phyloP scores from a whole-genome alignment of 352 stramenopile species.

The Globisporangium okanoganense region DNA sequence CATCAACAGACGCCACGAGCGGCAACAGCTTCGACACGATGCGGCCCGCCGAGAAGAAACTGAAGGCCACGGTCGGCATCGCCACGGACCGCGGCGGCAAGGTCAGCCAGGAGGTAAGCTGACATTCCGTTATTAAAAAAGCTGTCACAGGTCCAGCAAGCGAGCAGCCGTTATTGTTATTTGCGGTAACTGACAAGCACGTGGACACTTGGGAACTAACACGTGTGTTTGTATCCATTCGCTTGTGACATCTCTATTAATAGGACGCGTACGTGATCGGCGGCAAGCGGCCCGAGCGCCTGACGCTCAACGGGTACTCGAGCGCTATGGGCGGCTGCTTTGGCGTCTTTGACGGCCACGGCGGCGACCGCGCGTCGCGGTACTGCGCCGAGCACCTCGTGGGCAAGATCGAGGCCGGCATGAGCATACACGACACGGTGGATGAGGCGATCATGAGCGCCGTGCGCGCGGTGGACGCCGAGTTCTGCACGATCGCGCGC shows the following conservation, averaged over 20 bases:
- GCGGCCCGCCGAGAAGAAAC: conserved; percentile 29
- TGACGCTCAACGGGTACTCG: conserved; percentile 80
- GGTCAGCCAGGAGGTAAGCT: conserved; percentile 72
- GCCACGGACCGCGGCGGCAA: conserved; percentile 71
- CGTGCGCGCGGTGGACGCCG: conserved; percentile 58
- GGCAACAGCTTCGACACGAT: conserved; percentile 14
- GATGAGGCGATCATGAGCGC: conserved; percentile 54
- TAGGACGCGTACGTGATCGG: conserved; percentile 85
- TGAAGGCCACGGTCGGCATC: conserved; percentile 53
- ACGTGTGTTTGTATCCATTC: neutral
- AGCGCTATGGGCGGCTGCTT: conserved; percentile 61
- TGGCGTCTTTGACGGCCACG: conserved; percentile 82
- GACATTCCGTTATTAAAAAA: neutral
- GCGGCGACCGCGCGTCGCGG: conserved; percentile 69
- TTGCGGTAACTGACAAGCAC: neutral
- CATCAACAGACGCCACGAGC: conserved; percentile 13
- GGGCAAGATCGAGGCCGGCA: conserved; percentile 46
- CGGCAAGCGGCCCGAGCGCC: conserved; percentile 42
- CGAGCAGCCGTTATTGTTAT: too few relatives aligned
- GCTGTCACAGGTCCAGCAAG: too few relatives aligned
- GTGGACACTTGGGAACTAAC: neutral
- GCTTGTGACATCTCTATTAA: neutral
- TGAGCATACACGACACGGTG: conserved; percentile 32
- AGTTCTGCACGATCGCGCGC: conserved; percentile 62
- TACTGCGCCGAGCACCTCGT: conserved; percentile 80